Evolutionary conservation across 805 yeast species (phyloP).

Genomic region (Lachancea fermentati): DNA sequence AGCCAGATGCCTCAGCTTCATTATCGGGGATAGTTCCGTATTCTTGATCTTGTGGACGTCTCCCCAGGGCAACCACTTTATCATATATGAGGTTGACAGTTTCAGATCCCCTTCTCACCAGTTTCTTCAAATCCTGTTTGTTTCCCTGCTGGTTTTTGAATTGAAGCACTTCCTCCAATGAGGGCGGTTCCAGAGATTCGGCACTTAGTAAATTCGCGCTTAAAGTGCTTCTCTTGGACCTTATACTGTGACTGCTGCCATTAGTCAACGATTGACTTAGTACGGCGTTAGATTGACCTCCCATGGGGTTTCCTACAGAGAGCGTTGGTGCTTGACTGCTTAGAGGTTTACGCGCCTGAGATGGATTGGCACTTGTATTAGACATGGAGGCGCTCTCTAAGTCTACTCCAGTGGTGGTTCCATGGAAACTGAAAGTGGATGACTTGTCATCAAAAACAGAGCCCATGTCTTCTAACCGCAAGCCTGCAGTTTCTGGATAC

Average conservation of each 20-base stretch:
- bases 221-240: constrained; percentile 12
- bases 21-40: constrained; percentile 16
- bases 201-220: constrained; percentile 12
- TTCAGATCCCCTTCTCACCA: constrained; percentile 37
- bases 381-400: constrained; percentile 5
- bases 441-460: constrained; percentile 72
- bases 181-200: constrained; percentile 35
- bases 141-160: constrained; percentile 29
- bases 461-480: constrained; percentile 87
- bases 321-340: constrained; percentile 12
- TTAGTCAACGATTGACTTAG: background rate
- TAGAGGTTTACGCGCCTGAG: constrained; percentile 38
- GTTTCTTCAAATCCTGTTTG: constrained; percentile 21
- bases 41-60: constrained; percentile 6
- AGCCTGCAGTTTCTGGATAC: constrained; percentile 90
- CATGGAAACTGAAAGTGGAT: constrained; percentile 31
- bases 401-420: constrained; percentile 15
- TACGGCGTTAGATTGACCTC: constrained; percentile 5
- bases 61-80: constrained; percentile 14
- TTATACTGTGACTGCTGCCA: constrained; percentile 15
- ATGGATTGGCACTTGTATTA: constrained; percentile 30
- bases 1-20: background rate
- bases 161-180: constrained; percentile 33
- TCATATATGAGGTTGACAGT: constrained; percentile 33
- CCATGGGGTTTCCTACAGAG: constrained; percentile 26